phyloP scores from a whole-genome alignment of 202 grass and related monocot species.

The Schoenoplectus tabernaemontani region DNA sequence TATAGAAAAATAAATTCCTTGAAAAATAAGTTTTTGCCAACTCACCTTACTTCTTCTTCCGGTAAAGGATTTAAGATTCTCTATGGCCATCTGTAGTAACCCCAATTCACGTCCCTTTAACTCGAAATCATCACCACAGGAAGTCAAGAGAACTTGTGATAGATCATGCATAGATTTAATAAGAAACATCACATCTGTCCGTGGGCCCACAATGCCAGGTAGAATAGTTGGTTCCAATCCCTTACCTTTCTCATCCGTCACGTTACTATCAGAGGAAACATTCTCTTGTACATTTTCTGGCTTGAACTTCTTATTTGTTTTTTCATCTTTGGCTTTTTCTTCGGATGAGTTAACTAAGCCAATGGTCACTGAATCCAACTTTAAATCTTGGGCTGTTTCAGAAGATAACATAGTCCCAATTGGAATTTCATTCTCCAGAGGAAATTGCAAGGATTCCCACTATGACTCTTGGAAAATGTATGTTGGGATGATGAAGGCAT shows the following conservation, averaged over 20 bases:
- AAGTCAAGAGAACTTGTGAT: conserved; percentile 34
- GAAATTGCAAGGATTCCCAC: background rate
- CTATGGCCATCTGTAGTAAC: conserved; percentile 43
- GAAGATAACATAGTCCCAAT: background rate
- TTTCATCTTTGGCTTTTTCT: conserved; percentile 27
- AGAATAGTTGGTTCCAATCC: background rate
- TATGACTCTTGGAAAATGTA: conserved; percentile 36
- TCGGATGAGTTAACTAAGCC: conserved; percentile 7
- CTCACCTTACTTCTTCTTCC: conserved; percentile 49
- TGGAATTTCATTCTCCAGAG: conserved; percentile 3
- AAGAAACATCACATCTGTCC: conserved; percentile 14
- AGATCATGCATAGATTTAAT: conserved; percentile 53
- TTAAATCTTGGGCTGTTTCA: background rate
- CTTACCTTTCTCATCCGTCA: background rate
- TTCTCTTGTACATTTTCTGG: background rate
- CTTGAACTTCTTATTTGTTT: background rate
- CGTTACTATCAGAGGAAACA: background rate
- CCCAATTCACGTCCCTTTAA: conserved; percentile 39
- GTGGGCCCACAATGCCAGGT: background rate
- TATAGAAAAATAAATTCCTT: background rate
- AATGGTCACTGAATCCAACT: conserved; percentile 3
- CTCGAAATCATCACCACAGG: conserved; percentile 31
- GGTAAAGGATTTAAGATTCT: conserved; percentile 46
- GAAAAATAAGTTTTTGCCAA: conserved; percentile 22
- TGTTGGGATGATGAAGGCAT: conserved; percentile 31